These are phyloP conservation scores for Chrysoporthe austroafricana DNA, from an alignment of 2,329 filamentous ascomycete genomes.

Conservation along the genomic window DNA sequence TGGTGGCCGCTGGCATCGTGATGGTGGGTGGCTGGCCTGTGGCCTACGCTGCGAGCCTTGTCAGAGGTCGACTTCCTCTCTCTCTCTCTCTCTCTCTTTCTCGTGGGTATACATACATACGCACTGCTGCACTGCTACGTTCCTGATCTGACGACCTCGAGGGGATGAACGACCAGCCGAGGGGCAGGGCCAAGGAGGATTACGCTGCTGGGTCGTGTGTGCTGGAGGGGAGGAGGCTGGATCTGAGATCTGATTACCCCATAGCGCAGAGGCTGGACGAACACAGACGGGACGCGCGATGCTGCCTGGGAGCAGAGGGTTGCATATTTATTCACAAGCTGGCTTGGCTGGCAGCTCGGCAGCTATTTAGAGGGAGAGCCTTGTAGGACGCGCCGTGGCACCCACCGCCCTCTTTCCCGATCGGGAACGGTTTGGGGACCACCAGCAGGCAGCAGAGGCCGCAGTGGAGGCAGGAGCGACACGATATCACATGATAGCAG, in stretches of 20 bases:
- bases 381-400: background rate
- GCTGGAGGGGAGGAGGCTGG: too few relatives aligned
- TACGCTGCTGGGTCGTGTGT: too few relatives aligned
- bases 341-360: too few relatives aligned
- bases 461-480: background rate
- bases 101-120: background rate
- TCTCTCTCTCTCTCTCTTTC: too few relatives aligned
- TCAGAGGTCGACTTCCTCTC: background rate
- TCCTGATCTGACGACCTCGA: too few relatives aligned
- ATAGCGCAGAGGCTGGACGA: too few relatives aligned
- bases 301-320: too few relatives aligned
- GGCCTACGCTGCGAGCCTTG: background rate
- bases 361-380: background rate
- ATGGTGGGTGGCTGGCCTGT: conserved; percentile 7
- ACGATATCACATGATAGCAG: conserved; percentile 17
- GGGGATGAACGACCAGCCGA: too few relatives aligned
- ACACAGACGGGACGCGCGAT: too few relatives aligned
- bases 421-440: conserved; percentile 7
- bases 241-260: too few relatives aligned
- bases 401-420: conserved; percentile 2
- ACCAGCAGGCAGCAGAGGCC: conserved; percentile 17
- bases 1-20: conserved; percentile 18
- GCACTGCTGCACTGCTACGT: background rate
- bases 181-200: too few relatives aligned
- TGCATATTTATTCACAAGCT: too few relatives aligned